These are phyloP conservation scores for Penicillium sp. DNA, from an alignment of 2,329 filamentous ascomycete genomes.

Conservation along the genomic window DNA sequence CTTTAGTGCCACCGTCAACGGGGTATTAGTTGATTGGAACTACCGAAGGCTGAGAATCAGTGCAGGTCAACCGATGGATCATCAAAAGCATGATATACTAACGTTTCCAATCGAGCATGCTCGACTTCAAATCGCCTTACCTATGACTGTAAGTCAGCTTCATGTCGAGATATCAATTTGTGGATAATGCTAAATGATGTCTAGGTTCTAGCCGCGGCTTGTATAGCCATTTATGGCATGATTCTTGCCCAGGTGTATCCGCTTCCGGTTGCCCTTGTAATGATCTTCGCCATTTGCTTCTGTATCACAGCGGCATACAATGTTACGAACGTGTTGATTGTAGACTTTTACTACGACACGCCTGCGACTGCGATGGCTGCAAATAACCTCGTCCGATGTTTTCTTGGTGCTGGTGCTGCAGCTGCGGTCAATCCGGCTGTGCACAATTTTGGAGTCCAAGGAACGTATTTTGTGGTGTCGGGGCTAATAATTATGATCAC, in stretches of 20 bases:
- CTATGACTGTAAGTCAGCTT: conserved; percentile 14
- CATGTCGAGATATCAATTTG: too few relatives aligned
- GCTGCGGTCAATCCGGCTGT: conserved; percentile 23
- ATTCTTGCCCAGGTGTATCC: conserved; percentile 12
- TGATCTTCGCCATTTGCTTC: conserved; percentile 35
- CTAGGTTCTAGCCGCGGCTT: too few relatives aligned
- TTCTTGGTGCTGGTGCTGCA: conserved; percentile 28
- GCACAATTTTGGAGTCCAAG: conserved; percentile 9
- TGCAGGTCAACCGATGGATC: conserved; percentile 55
- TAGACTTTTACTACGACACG: conserved; percentile 37
- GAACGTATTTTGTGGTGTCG: conserved; percentile 18
- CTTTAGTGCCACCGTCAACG: conserved; percentile 22
- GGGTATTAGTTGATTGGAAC: conserved; percentile 57
- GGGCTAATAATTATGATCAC: conserved; percentile 5
- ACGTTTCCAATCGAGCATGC: conserved; percentile 46
- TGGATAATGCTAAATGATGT: not conserved
- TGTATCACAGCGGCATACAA: conserved; percentile 39
- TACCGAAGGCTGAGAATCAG: conserved; percentile 53
- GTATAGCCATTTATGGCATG: conserved; percentile 10
- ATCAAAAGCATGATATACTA: conserved; percentile 51
- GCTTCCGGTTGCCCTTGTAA: conserved; percentile 23
- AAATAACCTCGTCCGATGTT: conserved; percentile 32
- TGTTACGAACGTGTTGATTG: conserved; percentile 42
- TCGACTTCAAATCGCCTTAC: conserved; percentile 30
- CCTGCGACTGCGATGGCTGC: conserved; percentile 33